A percentile compares a stretch with the other conserved stretches of the same genome.
phyloP scores from a whole-genome alignment of 768 basidiomycete species.

The Floccularia luteovirens region DNA sequence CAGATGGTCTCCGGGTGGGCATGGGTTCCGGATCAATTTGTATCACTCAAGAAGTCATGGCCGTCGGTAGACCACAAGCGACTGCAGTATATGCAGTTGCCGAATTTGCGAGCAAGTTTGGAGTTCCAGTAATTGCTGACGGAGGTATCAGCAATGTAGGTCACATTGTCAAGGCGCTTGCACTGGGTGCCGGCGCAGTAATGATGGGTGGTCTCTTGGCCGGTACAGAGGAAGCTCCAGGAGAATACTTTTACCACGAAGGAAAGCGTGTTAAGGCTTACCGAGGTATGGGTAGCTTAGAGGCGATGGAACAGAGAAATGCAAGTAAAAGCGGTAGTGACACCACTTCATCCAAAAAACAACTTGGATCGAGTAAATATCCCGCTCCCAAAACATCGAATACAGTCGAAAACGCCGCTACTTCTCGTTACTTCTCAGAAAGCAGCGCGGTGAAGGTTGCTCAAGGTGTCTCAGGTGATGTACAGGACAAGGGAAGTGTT shows the following conservation, averaged over 20 bases:
- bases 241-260: constrained; percentile 99
- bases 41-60: constrained; percentile 99
- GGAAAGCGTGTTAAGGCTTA: constrained; percentile 99
- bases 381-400: constrained; percentile 36
- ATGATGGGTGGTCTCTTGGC: constrained; percentile 99
- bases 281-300: constrained; percentile 95
- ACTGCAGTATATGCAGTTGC: constrained; percentile 97
- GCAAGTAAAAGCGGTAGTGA: constrained; percentile 24
- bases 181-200: constrained; percentile 90
- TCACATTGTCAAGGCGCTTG: constrained; percentile 94
- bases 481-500: constrained; percentile 95
- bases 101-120: constrained; percentile 89
- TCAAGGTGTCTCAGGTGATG: constrained; percentile 93
- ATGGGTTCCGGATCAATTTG: constrained; percentile 99
- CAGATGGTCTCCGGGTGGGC: constrained; percentile 91
- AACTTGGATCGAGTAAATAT: constrained; percentile 33
- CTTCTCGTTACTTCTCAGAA: constrained; percentile 93
- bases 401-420: constrained; percentile 86
- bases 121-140: constrained; percentile 94
- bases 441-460: constrained; percentile 92
- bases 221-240: constrained; percentile 94
- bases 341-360: constrained; percentile 12
- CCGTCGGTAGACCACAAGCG: constrained; percentile 95
- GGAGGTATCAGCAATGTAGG: constrained; percentile 95
- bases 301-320: constrained; percentile 85